Percentiles rank a stretch among this genome's conserved stretches.
Conservation (phyloP, 2,329 filamentous ascomycete genomes). For the Coleophoma crateriformis region DNA sequence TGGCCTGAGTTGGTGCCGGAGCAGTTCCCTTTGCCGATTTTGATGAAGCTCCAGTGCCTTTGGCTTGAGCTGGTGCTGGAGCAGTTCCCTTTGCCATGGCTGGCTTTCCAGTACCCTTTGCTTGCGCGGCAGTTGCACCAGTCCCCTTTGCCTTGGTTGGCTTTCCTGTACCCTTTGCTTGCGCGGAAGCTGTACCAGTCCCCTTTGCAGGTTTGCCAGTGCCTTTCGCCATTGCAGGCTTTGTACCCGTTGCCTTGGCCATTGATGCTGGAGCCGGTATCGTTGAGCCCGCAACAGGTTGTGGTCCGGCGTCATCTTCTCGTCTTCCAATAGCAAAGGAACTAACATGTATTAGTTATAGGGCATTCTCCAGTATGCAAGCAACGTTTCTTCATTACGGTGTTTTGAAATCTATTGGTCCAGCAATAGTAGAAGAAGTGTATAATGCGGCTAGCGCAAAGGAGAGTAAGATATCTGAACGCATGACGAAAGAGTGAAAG, state of each 20-base stretch:
- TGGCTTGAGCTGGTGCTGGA: neutral
- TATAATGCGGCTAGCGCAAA: constrained; percentile 18
- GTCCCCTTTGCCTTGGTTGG: neutral
- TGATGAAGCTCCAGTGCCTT: neutral
- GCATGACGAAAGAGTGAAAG: constrained; percentile 13
- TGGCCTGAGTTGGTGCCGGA: neutral
- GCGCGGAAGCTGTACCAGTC: no score
- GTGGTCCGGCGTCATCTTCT: neutral
- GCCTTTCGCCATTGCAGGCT: neutral
- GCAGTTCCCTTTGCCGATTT: neutral
- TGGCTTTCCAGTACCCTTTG: neutral
- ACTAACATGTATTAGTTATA: neutral
- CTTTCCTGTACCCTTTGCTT: no score
- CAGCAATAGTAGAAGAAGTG: constrained; percentile 13
- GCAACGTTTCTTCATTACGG: neutral
- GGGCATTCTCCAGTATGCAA: neutral
- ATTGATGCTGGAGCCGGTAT: neutral
- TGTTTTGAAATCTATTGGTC: constrained; percentile 6
- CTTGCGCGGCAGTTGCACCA: neutral
- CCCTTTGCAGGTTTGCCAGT: neutral
- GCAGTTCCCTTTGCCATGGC: neutral
- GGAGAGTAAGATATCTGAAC: constrained; percentile 11
- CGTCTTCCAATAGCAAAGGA: neutral
- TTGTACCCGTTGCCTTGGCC: neutral
- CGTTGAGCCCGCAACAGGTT: neutral